phyloP scores from a whole-genome alignment of 495 filamentous ascomycete species.

The Massariosphaeria phaeospora region DNA sequence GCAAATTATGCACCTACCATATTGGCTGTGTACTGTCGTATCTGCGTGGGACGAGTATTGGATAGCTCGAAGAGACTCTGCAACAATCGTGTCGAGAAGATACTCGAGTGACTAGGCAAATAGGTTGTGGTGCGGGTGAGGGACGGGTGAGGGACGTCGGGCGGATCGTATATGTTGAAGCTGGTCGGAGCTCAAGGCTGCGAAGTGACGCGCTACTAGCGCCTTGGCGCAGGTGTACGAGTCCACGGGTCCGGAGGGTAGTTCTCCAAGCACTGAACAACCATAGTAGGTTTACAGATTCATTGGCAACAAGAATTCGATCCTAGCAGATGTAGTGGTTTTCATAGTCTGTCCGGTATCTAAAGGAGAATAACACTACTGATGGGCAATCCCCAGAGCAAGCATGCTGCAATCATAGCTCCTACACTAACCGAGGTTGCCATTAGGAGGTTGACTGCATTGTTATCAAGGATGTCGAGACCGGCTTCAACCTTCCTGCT shows the following conservation, averaged over 20 bases:
- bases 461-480: slow-evolving; percentile 80
- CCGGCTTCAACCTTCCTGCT: slow-evolving; percentile 70
- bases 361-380: slow-evolving; percentile 17
- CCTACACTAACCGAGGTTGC: slow-evolving; percentile 72
- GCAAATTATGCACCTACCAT: no score
- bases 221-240: not conserved
- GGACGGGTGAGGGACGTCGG: not conserved
- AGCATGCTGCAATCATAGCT: slow-evolving; percentile 55
- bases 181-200: slow-evolving; percentile 2
- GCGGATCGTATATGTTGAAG: not conserved
- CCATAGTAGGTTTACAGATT: no score
- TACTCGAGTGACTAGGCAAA: no score
- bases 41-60: no score
- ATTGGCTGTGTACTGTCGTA: no score
- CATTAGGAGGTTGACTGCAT: slow-evolving; percentile 89
- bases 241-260: not conserved
- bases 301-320: no score
- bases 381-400: slow-evolving; percentile 28
- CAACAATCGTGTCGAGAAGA: no score
- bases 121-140: no score
- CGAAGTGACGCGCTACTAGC: slow-evolving; percentile 7
- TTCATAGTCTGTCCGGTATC: not conserved
- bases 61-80: no score
- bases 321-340: not conserved
- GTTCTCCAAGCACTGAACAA: not conserved